phyloP scores from a whole-genome alignment of 345 rosid species.

The Odontarrhena argentea region DNA sequence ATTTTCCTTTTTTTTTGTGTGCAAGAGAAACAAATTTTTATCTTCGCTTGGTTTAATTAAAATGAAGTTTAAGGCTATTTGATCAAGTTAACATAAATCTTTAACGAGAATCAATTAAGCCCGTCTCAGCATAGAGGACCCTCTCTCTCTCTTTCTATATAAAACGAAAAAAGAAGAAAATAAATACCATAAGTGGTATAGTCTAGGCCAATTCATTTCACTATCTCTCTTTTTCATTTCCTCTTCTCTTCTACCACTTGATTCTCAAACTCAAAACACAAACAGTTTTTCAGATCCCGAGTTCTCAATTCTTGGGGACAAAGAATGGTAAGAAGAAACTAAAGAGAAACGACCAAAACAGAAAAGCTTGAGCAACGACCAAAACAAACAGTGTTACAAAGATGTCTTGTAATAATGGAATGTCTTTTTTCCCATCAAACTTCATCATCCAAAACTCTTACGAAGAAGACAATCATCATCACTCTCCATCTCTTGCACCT shows the following conservation, averaged over 20 bases:
- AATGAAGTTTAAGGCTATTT: conserved; percentile 28
- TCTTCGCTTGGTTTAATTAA: background rate
- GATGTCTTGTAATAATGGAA: conserved; percentile 85
- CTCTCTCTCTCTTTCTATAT: conserved; percentile 39
- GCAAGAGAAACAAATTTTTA: too few relatives aligned
- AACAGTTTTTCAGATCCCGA: conserved; percentile 11
- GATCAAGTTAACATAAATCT: background rate
- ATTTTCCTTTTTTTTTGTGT: too few relatives aligned
- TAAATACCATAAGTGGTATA: conserved; percentile 42
- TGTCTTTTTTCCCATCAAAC: conserved; percentile 85
- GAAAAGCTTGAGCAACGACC: conserved; percentile 26
- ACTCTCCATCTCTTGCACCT: conserved; percentile 47
- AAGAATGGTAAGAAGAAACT: conserved; percentile 27
- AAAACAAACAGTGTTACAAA: conserved; percentile 8
- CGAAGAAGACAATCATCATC: conserved; percentile 66
- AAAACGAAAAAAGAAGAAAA: conserved; percentile 24
- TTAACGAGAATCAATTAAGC: conserved; percentile 24
- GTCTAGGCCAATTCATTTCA: conserved; percentile 43
- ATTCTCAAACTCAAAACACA: conserved; percentile 26
- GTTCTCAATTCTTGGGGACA: conserved; percentile 16
- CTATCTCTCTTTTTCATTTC: conserved; percentile 30
- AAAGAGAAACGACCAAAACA: conserved; percentile 28
- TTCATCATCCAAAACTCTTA: conserved; percentile 83
- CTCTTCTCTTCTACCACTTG: conserved; percentile 16
- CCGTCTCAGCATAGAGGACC: conserved; percentile 4